These are phyloP conservation scores for Rhynchospora breviuscula DNA, from an alignment of 176 grass and related monocot genomes.

Conservation along the genomic window DNA sequence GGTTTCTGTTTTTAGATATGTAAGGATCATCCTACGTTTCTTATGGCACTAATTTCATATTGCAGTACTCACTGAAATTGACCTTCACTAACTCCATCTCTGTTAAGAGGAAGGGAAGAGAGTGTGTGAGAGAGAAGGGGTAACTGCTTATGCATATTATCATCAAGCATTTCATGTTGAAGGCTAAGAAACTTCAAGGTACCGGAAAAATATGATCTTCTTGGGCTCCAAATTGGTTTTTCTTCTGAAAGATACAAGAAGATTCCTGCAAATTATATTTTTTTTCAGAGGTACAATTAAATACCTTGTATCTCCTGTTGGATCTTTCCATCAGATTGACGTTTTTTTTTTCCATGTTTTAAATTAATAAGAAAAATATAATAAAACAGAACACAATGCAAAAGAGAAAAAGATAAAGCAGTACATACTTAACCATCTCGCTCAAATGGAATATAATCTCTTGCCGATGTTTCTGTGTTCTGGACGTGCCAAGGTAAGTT, in stretches of 20 bases:
- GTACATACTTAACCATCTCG: constrained; percentile 60
- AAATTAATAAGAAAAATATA: neutral
- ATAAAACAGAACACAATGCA: constrained; percentile 32
- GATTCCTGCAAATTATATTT: neutral
- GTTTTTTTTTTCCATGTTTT: too few species aligned
- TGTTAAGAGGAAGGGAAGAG: constrained; percentile 1
- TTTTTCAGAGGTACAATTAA: neutral
- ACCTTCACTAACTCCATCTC: constrained; percentile 78
- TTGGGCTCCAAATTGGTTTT: neutral
- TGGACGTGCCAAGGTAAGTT: constrained; percentile 56
- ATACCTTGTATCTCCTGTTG: neutral
- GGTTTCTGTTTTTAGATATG: neutral
- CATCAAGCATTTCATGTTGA: neutral
- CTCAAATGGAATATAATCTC: constrained; percentile 56
- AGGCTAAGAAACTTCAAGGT: neutral
- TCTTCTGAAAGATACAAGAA: constrained; percentile 1
- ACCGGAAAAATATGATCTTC: neutral
- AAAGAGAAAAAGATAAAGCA: neutral
- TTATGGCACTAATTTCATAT: constrained; percentile 53
- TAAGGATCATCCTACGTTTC: constrained; percentile 17
- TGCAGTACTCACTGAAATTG: constrained; percentile 63
- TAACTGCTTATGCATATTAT: neutral
- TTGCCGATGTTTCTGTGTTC: constrained; percentile 62
- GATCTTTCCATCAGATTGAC: too few species aligned
- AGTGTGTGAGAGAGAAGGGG: too few species aligned